Percentiles rank a stretch among this genome's conserved stretches.
Evolutionary conservation across 106 monocot species (phyloP).

Genomic region (Ottelia alismoides): DNA sequence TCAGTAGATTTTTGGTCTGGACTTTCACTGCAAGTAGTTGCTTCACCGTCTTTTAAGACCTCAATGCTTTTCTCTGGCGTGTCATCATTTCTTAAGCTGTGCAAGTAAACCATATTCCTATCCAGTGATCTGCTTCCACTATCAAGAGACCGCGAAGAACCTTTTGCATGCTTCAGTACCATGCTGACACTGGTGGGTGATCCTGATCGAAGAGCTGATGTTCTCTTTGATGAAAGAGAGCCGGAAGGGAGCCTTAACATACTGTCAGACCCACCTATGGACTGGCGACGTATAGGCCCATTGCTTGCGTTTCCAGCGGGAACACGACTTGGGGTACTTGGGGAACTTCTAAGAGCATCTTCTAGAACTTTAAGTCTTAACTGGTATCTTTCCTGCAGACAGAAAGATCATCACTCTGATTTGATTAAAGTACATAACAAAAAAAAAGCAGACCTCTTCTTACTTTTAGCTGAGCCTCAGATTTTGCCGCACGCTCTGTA

Average conservation of each 20-base stretch:
- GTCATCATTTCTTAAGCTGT: conserved; percentile 9
- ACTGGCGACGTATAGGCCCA: conserved; percentile 52
- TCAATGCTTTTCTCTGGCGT: conserved; percentile 35
- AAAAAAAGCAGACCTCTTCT: neutral
- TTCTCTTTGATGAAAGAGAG: conserved; percentile 31
- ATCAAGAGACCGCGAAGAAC: conserved; percentile 59
- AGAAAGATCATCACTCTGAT: neutral
- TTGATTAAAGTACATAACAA: neutral
- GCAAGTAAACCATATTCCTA: conserved; percentile 28
- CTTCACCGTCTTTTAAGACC: conserved; percentile 15
- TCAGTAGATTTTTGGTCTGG: conserved; percentile 11
- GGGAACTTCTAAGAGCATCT: conserved; percentile 43
- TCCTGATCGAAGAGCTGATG: conserved; percentile 48
- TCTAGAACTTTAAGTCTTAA: conserved; percentile 58
- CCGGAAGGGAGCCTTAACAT: conserved; percentile 11
- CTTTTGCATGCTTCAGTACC: conserved; percentile 53
- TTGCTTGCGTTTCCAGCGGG: conserved; percentile 25
- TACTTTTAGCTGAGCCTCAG: conserved; percentile 77
- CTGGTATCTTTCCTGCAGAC: conserved; percentile 43
- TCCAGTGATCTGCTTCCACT: conserved; percentile 34
- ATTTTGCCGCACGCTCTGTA: conserved; percentile 47
- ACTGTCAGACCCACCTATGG: conserved; percentile 59
- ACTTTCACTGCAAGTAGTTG: conserved; percentile 22
- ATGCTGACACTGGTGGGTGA: conserved; percentile 39
- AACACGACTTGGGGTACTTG: conserved; percentile 20